Conservation (phyloP, 345 rosid species). For the Geranium rotundifolium region DNA sequence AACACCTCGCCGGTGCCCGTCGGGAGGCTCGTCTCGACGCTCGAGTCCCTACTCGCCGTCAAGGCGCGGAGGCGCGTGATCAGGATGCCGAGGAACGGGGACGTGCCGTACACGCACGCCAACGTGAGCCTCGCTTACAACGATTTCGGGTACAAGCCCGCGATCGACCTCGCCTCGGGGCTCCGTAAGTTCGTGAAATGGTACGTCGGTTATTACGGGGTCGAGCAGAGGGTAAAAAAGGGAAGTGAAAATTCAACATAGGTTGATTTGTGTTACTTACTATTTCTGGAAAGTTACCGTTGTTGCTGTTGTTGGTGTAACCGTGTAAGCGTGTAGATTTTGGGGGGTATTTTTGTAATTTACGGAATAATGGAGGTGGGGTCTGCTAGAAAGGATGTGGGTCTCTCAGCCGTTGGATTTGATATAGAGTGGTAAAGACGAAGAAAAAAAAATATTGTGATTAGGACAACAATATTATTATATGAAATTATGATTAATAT, state of each 20-base stretch:
- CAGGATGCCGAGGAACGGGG: slow-evolving; percentile 70
- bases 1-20: not conserved
- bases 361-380: too few species aligned
- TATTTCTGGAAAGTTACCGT: too few species aligned
- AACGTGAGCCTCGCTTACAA: slow-evolving; percentile 56
- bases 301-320: too few species aligned
- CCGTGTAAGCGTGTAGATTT: too few species aligned
- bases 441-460: too few species aligned
- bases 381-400: too few species aligned
- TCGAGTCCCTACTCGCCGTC: not conserved
- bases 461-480: too few species aligned
- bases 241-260: slow-evolving; percentile 8
- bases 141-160: slow-evolving; percentile 70
- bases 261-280: too few species aligned
- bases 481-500: too few species aligned
- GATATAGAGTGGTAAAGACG: too few species aligned
- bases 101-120: slow-evolving; percentile 81
- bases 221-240: slow-evolving; percentile 45
- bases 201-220: slow-evolving; percentile 60
- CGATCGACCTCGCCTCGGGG: slow-evolving; percentile 69
- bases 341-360: too few species aligned
- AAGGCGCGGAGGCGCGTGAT: not conserved
- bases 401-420: too few species aligned
- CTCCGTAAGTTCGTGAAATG: slow-evolving; percentile 75
- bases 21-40: not conserved